phyloP scores from a whole-genome alignment of 2,329 filamentous ascomycete species.

The Neoarthrinium moseri region DNA sequence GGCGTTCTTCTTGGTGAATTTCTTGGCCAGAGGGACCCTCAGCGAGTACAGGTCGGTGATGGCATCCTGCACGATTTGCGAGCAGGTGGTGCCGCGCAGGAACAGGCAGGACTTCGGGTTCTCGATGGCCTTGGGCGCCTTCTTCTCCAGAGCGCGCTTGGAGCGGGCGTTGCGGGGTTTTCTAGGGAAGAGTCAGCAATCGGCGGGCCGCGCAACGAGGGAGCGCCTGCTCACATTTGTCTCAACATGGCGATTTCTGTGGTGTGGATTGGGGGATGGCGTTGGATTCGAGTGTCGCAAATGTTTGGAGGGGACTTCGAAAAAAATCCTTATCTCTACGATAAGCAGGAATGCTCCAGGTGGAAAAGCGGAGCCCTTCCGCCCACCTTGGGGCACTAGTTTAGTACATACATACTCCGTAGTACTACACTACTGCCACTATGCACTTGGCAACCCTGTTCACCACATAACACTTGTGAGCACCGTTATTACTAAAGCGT shows the following conservation, averaged over 20 bases:
- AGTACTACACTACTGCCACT: too few relatives aligned
- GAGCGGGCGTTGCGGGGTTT: conserved; percentile 76
- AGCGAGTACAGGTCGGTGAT: conserved; percentile 76
- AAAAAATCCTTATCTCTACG: conserved; percentile 4
- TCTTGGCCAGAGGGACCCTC: conserved; percentile 59
- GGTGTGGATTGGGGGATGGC: background rate
- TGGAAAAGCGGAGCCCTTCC: background rate
- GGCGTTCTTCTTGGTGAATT: conserved; percentile 96
- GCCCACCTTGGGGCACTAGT: background rate
- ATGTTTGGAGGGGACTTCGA: conserved; percentile 1
- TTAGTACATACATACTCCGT: background rate
- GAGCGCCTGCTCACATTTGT: conserved; percentile 9
- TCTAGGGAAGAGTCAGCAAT: conserved; percentile 29
- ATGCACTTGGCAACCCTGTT: too few relatives aligned
- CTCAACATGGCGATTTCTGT: conserved; percentile 8
- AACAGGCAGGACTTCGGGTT: conserved; percentile 89
- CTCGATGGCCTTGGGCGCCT: conserved; percentile 84
- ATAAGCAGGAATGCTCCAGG: background rate
- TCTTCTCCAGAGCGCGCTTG: conserved; percentile 91
- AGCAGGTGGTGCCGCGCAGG: conserved; percentile 79
- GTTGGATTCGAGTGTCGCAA: background rate
- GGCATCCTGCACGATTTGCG: conserved; percentile 78
- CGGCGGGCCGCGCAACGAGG: too few relatives aligned
- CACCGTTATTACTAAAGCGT: too few relatives aligned
- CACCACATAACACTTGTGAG: too few relatives aligned